Conservation (phyloP, 129 eudicot species). For the Saposhnikovia divaricata region DNA sequence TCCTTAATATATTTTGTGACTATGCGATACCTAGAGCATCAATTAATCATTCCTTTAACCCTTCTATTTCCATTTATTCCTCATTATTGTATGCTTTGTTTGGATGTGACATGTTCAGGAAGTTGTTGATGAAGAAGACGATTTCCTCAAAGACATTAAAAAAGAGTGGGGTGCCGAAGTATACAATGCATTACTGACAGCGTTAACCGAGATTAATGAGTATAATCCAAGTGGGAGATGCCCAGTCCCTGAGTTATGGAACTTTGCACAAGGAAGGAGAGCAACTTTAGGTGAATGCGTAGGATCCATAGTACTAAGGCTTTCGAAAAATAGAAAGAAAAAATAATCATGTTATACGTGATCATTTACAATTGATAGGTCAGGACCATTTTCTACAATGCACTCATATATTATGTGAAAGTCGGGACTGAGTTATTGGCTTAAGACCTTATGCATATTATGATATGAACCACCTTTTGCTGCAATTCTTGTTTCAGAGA, state of each 20-base stretch:
- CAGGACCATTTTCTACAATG: neutral
- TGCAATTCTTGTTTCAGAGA: too few relatives aligned
- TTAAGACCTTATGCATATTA: neutral
- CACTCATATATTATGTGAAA: neutral
- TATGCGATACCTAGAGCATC: neutral
- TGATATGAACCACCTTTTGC: neutral
- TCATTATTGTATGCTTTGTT: neutral
- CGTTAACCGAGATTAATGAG: conserved; percentile 29
- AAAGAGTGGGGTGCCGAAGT: conserved; percentile 16
- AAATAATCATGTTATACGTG: neutral
- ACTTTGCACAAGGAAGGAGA: conserved; percentile 21
- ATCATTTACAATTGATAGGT: neutral
- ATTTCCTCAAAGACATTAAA: conserved; percentile 18
- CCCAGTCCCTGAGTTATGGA: conserved; percentile 35
- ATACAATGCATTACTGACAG: conserved; percentile 26
- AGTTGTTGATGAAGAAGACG: conserved; percentile 39
- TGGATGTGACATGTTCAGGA: neutral
- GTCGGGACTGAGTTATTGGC: too few relatives aligned
- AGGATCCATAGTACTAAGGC: neutral
- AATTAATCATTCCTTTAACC: neutral
- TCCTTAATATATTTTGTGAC: too few relatives aligned
- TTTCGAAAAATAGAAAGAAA: neutral
- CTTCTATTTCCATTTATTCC: neutral
- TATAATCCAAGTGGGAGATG: conserved; percentile 45
- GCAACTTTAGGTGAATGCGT: conserved; percentile 31